Base-by-base conservation (phyloP, 768 basidiomycete genomes). In the Termitomyces bulborhizus region DNA sequence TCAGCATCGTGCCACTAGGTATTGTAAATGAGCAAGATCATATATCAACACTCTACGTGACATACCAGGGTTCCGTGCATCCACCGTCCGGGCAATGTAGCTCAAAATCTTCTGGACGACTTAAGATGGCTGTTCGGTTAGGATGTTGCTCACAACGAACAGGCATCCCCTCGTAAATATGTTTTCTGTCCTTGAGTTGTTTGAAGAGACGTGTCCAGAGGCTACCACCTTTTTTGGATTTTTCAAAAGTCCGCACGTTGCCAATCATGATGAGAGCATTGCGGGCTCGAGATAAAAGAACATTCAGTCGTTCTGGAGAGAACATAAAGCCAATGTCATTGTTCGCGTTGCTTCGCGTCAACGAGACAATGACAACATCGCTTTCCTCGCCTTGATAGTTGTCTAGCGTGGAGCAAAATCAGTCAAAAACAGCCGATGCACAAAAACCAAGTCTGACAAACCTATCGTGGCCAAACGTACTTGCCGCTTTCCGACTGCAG, bases 331-430 rank as follows among this genome's bases (percentile, higher is more conserved):
- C 86, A 24, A 88, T 88, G 54, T 82, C 78, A 47, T 75, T 62
- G 0, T 66, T 54, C 0, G 69, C 5, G 55, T 89, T 87, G 58
- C 84, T 86, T 46, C 86, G 68, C 0, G 83, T 85, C 32, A 89
- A 65, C 11, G 78, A 81, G 5, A 76, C 73, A 34, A 89, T 69
- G 26, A 89, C 82, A 46, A 89, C 82, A 47, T 88, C 79, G 34
- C 82, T 82, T 65, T 88, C 86, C 63, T 88, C 87, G 3, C 86
- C 86, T 63, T 88, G 87, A 57, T 87, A 89, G 60, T 88, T 89
- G 60, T 88, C 87, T 87, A 45, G 29, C 0, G 24, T 11, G n/a
- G 24, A 48, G 12, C 12, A 18, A 8, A 8, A 48, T 34, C 3
- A 9, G 31, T 13, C 12, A 16, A 44, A 6, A 26, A 27, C 1